Evolutionary conservation across 2,329 filamentous ascomycete genomes (phyloP), one percentile per base, ranked within the genome.

Genomic region (Cordyceps pruinosa): DNA sequence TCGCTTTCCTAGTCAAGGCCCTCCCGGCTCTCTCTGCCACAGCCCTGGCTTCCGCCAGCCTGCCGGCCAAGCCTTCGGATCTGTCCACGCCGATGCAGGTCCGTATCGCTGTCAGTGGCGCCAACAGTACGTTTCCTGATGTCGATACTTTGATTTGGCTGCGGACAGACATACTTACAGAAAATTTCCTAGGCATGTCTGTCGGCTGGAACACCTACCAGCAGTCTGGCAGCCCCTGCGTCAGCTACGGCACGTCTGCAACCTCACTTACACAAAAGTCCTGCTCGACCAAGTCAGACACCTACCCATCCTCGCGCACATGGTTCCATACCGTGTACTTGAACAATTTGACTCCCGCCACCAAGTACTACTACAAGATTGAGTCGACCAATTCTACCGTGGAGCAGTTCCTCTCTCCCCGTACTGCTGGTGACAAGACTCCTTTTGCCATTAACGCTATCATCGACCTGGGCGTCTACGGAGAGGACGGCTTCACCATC

Each of bases 331-430:
- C 70, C 0, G 81, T 81, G 1, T 70, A 70, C 2, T 66, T 84
- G 34, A 69, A 70, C 0, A 70, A 64, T 7, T 67, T 85, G 21
- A 68, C 67, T 69, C 75, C 82, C 0, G 79, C 76, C 1, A 82
- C 80, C 1, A 81, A 74, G 0, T 85, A 85, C 66, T 84, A 81
- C 70, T 85, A 85, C 71, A 75, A 81, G 69, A 82, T 84, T 49
- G 72, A 71, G 9, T 82, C 80, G 2, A 77, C 73, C 28, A 84
- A 84, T 67, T 81, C 81, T 0, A 79, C 74, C 4, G 69, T 79
- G 9, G 73, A 76, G 34, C 73, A 78, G 39, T 84, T 85, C 66
- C 63, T 80, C 3, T 13, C 34, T 30, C 35, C 55, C 9, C 21
- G 60, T 1, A 59, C 68, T 3, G 71, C 81, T 0, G 82, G 82